Evolutionary conservation across 192 early-diverging fungal species (phyloP).

Genomic region (Backusella luteola): DNA sequence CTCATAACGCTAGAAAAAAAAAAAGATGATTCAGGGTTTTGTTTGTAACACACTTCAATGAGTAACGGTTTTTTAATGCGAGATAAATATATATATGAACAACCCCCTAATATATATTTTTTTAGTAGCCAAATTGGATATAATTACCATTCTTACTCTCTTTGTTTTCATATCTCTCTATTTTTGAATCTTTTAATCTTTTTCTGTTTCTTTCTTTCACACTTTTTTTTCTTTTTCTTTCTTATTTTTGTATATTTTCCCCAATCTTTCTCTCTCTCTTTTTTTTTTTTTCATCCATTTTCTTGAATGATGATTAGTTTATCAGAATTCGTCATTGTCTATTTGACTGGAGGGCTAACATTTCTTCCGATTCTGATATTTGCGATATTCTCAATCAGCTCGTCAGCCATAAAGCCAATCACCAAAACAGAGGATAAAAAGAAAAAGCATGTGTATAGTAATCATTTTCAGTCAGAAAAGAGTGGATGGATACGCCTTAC

Average conservation of each 20-base stretch:
- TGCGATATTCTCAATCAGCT: neutral
- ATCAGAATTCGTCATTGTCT: neutral
- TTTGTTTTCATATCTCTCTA: neutral
- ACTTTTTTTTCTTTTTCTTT: neutral
- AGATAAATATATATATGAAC: neutral
- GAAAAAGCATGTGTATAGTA: neutral
- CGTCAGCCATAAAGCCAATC: neutral
- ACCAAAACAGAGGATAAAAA: neutral
- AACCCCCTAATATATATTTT: neutral
- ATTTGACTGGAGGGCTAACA: constrained; percentile 6
- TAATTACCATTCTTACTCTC: neutral
- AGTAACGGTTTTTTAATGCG: neutral
- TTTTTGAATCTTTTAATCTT: neutral
- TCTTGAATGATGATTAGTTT: constrained; percentile 1
- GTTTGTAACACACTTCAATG: neutral
- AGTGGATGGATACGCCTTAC: constrained; percentile 12
- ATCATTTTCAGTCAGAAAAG: neutral
- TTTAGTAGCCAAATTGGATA: neutral
- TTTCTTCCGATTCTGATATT: constrained; percentile 13
- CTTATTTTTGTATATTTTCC: neutral
- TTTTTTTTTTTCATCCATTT: neutral
- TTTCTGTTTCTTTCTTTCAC: neutral
- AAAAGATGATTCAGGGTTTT: neutral
- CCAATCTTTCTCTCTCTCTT: too few species aligned
- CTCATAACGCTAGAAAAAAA: neutral